phyloP scores from a whole-genome alignment of 345 rosid genomes.

The Camelina hispida region DNA sequence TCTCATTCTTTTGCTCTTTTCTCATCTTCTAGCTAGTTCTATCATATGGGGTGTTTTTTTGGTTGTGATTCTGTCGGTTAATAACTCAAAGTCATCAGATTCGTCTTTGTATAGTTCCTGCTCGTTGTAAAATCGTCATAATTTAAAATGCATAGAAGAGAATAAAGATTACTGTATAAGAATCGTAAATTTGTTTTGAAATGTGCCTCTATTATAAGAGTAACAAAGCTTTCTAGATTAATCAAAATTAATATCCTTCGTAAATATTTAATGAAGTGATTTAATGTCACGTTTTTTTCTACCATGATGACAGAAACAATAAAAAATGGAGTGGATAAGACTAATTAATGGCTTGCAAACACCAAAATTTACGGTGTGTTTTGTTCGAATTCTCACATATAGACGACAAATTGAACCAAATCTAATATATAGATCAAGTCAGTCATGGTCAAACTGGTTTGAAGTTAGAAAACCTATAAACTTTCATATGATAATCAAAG shows the following conservation, averaged over 20 bases:
- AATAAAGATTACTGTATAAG: not conserved
- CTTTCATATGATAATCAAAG: not conserved
- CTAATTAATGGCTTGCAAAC: not conserved
- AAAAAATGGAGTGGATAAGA: not conserved
- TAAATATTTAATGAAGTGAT: no score
- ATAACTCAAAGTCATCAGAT: not conserved
- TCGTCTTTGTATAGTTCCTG: slow-evolving; percentile 19
- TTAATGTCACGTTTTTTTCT: not conserved
- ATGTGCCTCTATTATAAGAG: not conserved
- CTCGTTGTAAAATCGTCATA: not conserved
- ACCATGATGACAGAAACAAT: not conserved
- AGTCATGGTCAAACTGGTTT: not conserved
- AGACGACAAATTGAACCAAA: not conserved
- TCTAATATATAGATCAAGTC: not conserved
- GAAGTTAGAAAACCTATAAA: not conserved
- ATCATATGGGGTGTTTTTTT: slow-evolving; percentile 15
- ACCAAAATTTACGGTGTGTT: not conserved
- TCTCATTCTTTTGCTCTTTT: slow-evolving; percentile 9
- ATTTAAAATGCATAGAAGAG: not conserved
- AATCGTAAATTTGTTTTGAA: no score
- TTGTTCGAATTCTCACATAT: not conserved
- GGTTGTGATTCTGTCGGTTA: slow-evolving; percentile 8
- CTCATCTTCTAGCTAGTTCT: slow-evolving; percentile 16
- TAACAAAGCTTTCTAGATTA: not conserved
- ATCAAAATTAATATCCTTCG: not conserved